Percentiles rank a stretch among this genome's conserved stretches.
These are phyloP conservation scores for Ophiosphaerella herpotricha DNA, from an alignment of 2,329 filamentous ascomycete genomes.

Conservation along the genomic window DNA sequence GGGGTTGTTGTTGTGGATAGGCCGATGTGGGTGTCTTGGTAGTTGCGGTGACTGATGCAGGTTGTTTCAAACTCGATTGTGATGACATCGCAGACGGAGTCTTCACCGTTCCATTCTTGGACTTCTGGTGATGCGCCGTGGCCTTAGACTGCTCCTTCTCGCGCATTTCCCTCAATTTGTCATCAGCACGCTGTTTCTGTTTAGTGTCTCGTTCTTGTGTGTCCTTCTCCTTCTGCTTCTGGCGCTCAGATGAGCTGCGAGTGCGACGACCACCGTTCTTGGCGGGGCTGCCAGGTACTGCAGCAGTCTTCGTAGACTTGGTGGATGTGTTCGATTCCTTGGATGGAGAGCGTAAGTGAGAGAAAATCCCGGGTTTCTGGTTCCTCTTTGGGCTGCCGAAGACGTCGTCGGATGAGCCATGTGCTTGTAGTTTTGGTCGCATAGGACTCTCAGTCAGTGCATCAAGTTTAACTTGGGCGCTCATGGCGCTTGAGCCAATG, in stretches of 20 bases:
- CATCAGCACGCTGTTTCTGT: slow-evolving; percentile 64
- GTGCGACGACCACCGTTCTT: slow-evolving; percentile 54
- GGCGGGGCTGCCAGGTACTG: slow-evolving; percentile 34
- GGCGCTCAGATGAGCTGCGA: slow-evolving; percentile 63
- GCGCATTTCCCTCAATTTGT: slow-evolving; percentile 69
- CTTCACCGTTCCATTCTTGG: slow-evolving; percentile 51
- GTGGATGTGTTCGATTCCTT: slow-evolving; percentile 41
- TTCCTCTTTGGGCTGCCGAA: slow-evolving; percentile 41
- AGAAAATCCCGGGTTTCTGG: slow-evolving; percentile 40
- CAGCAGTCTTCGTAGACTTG: slow-evolving; percentile 31
- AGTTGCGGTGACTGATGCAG: slow-evolving; percentile 18
- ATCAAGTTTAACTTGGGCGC: slow-evolving; percentile 63
- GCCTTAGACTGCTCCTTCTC: slow-evolving; percentile 74
- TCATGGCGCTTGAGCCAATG: slow-evolving; percentile 69
- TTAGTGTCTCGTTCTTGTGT: slow-evolving; percentile 64
- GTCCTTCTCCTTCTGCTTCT: slow-evolving; percentile 63
- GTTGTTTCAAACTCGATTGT: slow-evolving; percentile 36
- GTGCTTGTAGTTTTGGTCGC: slow-evolving; percentile 29
- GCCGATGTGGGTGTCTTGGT: slow-evolving; percentile 56
- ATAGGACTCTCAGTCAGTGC: slow-evolving; percentile 47
- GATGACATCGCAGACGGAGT: slow-evolving; percentile 51
- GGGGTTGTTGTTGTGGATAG: slow-evolving; percentile 36
- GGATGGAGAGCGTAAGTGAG: slow-evolving; percentile 42
- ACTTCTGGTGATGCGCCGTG: slow-evolving; percentile 49
- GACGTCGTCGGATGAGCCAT: slow-evolving; percentile 39